Base-by-base conservation (phyloP, 2,329 filamentous ascomycete genomes). In the Pseudodiploospora longispora region DNA sequence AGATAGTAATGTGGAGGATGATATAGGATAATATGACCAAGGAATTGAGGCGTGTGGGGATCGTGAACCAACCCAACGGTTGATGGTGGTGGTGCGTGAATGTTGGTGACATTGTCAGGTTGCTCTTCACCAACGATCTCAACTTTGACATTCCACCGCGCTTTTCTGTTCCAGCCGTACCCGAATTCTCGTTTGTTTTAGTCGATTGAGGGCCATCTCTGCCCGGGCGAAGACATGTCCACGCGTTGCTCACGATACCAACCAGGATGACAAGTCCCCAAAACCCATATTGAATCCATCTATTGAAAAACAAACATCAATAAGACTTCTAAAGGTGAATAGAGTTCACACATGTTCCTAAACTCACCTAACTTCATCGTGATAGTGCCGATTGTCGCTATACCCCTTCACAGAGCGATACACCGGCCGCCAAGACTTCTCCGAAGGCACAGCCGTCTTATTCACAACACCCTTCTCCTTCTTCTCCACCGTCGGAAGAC, bases 11-110 rank as follows among this genome's bases (percentile, higher is more conserved):
- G 27, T 64, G 63, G 7, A 64, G 37, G 19, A 58, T 37, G 27
- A 65, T 47, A 41, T 66, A 67, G 5, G 51, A 42, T 1, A 54
- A 30, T 32, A 67, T 60, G 31, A 61, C 59, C 4, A 64, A 33
- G 27, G 55, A 61, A 44, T 67, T 59, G 30, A 65, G 43, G 6
- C 64, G 52, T 6, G 63, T 60, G 3, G 63, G 63, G 5, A 66
- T 55, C 1, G 61, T 63, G 50, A 58, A 64, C 61, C 63, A 67
- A 9, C 62, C 62, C 36, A 64, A 36, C 1, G 50, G 40, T 37
- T 52, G 48, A 19, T 50, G 48, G 19, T 52, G 50, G 12, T 52
- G 48, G 28, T 49, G 44, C 6, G 34, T 42, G 30, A 48, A 42
- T 6, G 50, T 52, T 7, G 50, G 50, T 6, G 50, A 40, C 35